Conservation (phyloP, 1,139 yeast genomes). For the Petasospora rhodanensis region DNA sequence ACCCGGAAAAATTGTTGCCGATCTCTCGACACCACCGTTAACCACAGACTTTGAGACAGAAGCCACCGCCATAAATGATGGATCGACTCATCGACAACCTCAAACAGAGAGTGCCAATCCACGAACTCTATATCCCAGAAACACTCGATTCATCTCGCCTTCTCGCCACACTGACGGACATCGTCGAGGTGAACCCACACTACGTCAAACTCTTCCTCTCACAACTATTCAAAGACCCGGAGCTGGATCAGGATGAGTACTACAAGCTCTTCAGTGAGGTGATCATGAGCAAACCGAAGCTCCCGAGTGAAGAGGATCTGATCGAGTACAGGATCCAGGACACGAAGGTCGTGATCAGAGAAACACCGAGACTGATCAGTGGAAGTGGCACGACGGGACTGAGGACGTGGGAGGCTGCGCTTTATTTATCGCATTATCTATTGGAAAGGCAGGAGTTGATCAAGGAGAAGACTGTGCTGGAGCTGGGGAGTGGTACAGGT, state of each 20-base stretch:
- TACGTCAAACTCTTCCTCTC: conserved; percentile 47
- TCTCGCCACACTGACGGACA: conserved; percentile 20
- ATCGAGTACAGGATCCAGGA: conserved; percentile 39
- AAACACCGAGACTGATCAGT: conserved; percentile 60
- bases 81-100: conserved; percentile 24
- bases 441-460: conserved; percentile 26
- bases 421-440: conserved; percentile 43
- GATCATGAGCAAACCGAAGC: conserved; percentile 36
- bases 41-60: too few species aligned
- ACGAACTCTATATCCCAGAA: conserved; percentile 11
- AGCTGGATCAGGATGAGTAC: conserved; percentile 36
- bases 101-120: conserved; percentile 30
- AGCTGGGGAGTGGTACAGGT: conserved; percentile 91
- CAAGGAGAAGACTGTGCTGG: conserved; percentile 39
- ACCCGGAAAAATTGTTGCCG: not conserved
- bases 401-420: conserved; percentile 92
- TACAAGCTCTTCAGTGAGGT: conserved; percentile 48
- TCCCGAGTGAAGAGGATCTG: conserved; percentile 44
- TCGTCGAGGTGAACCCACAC: conserved; percentile 38
- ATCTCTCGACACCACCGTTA: too few species aligned
- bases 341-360: conserved; percentile 41
- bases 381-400: conserved; percentile 82
- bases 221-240: conserved; percentile 20
- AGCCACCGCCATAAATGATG: too few species aligned
- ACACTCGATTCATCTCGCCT: conserved; percentile 24